Evolutionary conservation across 768 basidiomycete genomes (phyloP).

Genomic region (Pulveroboletus sp.): DNA sequence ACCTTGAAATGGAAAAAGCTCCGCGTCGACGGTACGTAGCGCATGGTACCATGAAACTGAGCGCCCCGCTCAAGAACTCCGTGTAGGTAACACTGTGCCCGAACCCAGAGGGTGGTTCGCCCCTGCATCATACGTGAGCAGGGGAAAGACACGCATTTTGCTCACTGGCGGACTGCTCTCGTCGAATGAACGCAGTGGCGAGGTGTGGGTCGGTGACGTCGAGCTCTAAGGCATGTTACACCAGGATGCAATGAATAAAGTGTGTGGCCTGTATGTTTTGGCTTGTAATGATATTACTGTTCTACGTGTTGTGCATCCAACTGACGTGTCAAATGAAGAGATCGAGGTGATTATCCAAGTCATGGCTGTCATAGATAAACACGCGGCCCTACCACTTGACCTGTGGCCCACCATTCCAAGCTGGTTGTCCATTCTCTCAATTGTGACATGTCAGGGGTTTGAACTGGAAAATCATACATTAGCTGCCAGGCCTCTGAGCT

Average conservation of each 20-base stretch:
- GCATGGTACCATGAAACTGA: neutral
- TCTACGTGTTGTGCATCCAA: too few species aligned
- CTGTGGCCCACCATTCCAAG: too few species aligned
- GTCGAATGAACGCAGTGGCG: conserved; percentile 39
- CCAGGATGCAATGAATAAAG: neutral
- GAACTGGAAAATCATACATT: too few species aligned
- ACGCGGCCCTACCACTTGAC: too few species aligned
- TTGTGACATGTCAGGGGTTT: too few species aligned
- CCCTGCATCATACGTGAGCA: conserved; percentile 22
- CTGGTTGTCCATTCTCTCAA: too few species aligned
- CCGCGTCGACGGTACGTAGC: conserved; percentile 3
- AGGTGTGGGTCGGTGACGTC: conserved; percentile 41
- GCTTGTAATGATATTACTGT: neutral
- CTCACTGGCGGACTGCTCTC: conserved; percentile 41
- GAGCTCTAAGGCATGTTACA: conserved; percentile 9
- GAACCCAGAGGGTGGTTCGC: conserved; percentile 45
- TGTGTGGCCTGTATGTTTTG: too few species aligned
- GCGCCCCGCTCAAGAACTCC: neutral
- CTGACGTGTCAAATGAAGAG: too few species aligned
- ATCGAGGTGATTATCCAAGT: too few species aligned
- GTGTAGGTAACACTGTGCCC: conserved; percentile 12
- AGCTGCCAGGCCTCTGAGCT: too few species aligned
- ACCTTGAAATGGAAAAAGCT: conserved; percentile 29
- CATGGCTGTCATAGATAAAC: too few species aligned
- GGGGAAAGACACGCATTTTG: conserved; percentile 27